Conservation (phyloP, 176 grass and related monocot genomes). For the Aegilops speltoides region DNA sequence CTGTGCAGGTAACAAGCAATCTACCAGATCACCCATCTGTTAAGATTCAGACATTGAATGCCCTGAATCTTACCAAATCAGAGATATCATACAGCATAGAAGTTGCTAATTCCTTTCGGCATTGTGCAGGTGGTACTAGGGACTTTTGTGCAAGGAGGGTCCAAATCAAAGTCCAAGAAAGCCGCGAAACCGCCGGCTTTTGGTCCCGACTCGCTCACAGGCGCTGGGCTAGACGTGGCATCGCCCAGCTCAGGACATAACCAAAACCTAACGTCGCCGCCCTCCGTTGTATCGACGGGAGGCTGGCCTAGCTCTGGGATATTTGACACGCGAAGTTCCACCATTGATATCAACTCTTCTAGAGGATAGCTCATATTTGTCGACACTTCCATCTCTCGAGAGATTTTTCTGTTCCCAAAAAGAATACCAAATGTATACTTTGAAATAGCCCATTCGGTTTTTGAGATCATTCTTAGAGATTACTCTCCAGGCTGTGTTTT, state of each 20-base stretch:
- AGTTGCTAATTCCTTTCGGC: not conserved
- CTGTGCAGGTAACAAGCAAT: conserved; percentile 53
- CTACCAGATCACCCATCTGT: no score
- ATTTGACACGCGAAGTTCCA: conserved; percentile 61
- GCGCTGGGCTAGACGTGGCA: conserved; percentile 1
- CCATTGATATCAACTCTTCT: conserved; percentile 87
- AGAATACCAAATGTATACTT: conserved; percentile 28
- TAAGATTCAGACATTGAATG: no score
- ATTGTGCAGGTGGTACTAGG: conserved; percentile 63
- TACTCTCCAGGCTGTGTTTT: not conserved
- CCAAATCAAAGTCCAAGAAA: conserved; percentile 70
- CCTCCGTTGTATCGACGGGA: conserved; percentile 32
- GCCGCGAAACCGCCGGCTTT: conserved; percentile 35
- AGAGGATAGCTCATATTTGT: conserved; percentile 62
- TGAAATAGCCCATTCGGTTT: conserved; percentile 44
- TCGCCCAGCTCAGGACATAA: conserved; percentile 54
- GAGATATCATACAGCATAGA: no score
- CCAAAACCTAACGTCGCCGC: conserved; percentile 48
- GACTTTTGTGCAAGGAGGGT: conserved; percentile 58
- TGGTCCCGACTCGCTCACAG: conserved; percentile 34
- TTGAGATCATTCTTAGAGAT: conserved; percentile 50
- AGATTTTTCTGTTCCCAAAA: conserved; percentile 27
- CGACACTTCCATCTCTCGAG: conserved; percentile 26
- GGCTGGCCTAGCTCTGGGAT: conserved; percentile 58
- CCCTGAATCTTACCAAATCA: no score